Percentiles rank a stretch among this genome's conserved stretches.
Conservation (phyloP, 1,284 basidiomycete species). For the Naganishia sp. region DNA sequence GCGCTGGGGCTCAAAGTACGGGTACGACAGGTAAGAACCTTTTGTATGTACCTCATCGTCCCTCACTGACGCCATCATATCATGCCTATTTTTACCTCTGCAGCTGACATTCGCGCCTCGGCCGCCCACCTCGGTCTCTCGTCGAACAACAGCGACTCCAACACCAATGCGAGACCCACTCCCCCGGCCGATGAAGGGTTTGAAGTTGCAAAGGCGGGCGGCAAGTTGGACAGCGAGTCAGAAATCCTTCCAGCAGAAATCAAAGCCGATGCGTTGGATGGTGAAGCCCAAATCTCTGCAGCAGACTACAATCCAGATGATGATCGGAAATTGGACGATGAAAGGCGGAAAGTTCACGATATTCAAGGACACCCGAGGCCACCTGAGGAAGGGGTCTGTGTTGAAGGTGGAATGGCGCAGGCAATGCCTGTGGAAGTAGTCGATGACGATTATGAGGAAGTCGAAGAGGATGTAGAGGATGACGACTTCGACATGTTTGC, state of each 20-base stretch:
- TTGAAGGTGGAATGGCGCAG: conserved; percentile 38
- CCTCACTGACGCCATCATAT: too few relatives aligned
- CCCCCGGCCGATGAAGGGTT: conserved; percentile 32
- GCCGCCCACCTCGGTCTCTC: conserved; percentile 39
- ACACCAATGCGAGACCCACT: conserved; percentile 38
- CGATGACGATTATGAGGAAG: conserved; percentile 59
- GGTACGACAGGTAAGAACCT: conserved; percentile 34
- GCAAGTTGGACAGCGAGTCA: conserved; percentile 1
- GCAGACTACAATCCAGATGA: conserved; percentile 90
- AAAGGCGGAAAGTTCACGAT: conserved; percentile 57
- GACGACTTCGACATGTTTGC: conserved; percentile 83
- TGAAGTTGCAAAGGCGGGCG: conserved; percentile 34
- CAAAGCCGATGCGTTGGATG: conserved; percentile 51
- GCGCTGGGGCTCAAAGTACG: conserved; percentile 14
- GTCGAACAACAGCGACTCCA: conserved; percentile 43
- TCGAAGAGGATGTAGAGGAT: conserved; percentile 63
- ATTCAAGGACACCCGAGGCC: conserved; percentile 31
- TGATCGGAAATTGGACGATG: conserved; percentile 78
- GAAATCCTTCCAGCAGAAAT: conserved; percentile 32
- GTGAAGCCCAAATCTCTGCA: conserved; percentile 72
- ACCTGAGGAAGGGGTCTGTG: conserved; percentile 25
- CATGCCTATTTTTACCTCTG: conserved; percentile 30
- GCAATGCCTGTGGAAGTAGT: conserved; percentile 47
- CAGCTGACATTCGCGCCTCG: conserved; percentile 36
- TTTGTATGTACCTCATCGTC: conserved; percentile 23